Conservation (phyloP, 805 yeast species). For the Nakazawaea ishiwadae region DNA sequence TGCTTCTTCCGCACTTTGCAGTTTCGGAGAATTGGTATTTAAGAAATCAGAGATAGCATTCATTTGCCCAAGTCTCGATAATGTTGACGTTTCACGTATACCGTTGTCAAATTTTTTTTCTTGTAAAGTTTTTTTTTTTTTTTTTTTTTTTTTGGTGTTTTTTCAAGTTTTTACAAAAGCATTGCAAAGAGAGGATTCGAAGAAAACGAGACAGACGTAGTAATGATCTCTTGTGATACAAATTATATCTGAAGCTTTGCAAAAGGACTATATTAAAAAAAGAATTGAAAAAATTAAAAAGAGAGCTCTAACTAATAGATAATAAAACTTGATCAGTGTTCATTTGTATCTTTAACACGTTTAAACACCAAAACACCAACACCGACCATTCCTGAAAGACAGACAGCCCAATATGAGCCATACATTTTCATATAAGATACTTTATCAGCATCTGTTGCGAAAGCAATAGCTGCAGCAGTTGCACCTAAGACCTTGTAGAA, state of each 20-base stretch:
- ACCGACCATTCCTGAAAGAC: constrained; percentile 3
- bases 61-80: background rate
- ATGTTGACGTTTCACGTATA: constrained; percentile 9
- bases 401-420: constrained; percentile 7
- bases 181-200: background rate
- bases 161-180: too few relatives aligned
- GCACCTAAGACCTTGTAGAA: constrained; percentile 10
- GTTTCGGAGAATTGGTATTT: constrained; percentile 27
- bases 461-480: constrained; percentile 7
- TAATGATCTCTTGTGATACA: too few relatives aligned
- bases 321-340: too few relatives aligned
- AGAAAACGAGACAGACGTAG: too few relatives aligned
- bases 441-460: constrained; percentile 12
- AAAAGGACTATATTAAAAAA: too few relatives aligned
- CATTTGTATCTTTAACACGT: constrained; percentile 7
- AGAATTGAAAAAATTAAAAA: too few relatives aligned
- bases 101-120: background rate
- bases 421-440: constrained; percentile 5
- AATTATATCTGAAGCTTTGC: too few relatives aligned
- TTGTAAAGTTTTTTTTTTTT: background rate
- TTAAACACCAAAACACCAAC: constrained; percentile 8
- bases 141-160: background rate
- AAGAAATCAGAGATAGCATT: constrained; percentile 25
- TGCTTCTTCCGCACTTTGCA: constrained; percentile 67
- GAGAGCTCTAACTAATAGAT: too few relatives aligned